These are phyloP conservation scores for Aspergillus bridgeri DNA, from an alignment of 495 filamentous ascomycete genomes.

Conservation along the genomic window DNA sequence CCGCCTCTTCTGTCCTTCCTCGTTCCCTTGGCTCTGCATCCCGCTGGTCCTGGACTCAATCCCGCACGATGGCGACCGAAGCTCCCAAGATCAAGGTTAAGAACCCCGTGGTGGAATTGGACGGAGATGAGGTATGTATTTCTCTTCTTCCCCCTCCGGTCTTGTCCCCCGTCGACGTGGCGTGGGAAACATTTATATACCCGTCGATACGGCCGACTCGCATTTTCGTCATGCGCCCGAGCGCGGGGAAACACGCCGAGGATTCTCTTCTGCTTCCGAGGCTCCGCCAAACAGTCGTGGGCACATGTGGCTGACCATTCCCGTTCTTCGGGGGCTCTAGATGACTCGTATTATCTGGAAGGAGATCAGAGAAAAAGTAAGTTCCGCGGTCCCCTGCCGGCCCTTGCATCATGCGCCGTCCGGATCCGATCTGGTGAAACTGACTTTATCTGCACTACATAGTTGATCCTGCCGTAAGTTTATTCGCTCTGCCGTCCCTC, in stretches of 20 bases:
- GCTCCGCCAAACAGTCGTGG: slow-evolving; percentile 11
- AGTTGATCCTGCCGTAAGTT: slow-evolving; percentile 81
- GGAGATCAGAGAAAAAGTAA: slow-evolving; percentile 90
- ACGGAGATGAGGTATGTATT: slow-evolving; percentile 78
- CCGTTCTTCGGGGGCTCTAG: slow-evolving; percentile 25
- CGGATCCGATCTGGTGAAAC: slow-evolving; percentile 8
- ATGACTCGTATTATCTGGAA: slow-evolving; percentile 99
- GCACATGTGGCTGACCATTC: slow-evolving; percentile 27
- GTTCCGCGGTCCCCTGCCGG: slow-evolving; percentile 23
- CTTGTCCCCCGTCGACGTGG: slow-evolving; percentile 4
- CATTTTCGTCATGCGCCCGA: slow-evolving; percentile 28
- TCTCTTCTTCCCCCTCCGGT: background rate
- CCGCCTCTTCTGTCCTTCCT: slow-evolving; percentile 27
- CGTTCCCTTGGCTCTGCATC: slow-evolving; percentile 37
- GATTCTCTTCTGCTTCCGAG: slow-evolving; percentile 6
- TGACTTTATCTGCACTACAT: slow-evolving; percentile 8
- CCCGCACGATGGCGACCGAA: slow-evolving; percentile 47
- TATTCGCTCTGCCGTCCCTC: background rate
- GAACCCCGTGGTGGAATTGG: slow-evolving; percentile 95
- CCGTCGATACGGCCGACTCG: background rate
- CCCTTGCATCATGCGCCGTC: slow-evolving; percentile 17
- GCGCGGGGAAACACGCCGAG: slow-evolving; percentile 39
- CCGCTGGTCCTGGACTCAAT: slow-evolving; percentile 31
- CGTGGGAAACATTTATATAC: slow-evolving; percentile 26
- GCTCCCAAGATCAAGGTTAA: slow-evolving; percentile 88